Evolutionary conservation across 805 yeast species (phyloP).

Genomic region (Tetrapisispora fleetii): DNA sequence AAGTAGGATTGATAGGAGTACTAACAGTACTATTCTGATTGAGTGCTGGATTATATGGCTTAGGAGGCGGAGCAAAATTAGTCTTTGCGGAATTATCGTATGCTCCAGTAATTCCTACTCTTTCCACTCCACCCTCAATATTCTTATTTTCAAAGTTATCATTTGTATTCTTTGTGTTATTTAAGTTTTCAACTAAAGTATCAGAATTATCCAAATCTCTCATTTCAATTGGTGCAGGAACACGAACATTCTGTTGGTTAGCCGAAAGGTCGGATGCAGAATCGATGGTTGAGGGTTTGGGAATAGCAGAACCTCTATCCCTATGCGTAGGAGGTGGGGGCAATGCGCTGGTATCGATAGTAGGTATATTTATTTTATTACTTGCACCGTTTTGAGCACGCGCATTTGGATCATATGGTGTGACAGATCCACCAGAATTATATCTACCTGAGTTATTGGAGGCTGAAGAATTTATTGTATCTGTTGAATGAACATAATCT

Average conservation of each 20-base stretch:
- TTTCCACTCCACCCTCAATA: neutral
- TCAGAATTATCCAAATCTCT: neutral
- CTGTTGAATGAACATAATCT: neutral
- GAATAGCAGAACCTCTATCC: conserved; percentile 9
- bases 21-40: neutral
- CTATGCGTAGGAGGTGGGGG: conserved; percentile 27
- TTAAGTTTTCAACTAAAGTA: neutral
- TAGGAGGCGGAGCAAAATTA: conserved; percentile 36
- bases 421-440: conserved; percentile 6
- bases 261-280: neutral
- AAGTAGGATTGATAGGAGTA: neutral
- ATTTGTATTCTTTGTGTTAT: neutral
- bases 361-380: conserved; percentile 6
- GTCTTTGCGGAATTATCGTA: conserved; percentile 26
- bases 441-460: neutral
- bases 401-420: conserved; percentile 13
- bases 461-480: neutral
- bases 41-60: conserved; percentile 16
- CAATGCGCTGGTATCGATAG: conserved; percentile 11
- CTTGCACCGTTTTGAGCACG: conserved; percentile 8
- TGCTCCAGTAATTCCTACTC: conserved; percentile 27
- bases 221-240: neutral
- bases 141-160: conserved; percentile 9
- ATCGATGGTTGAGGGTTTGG: neutral
- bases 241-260: no score